A percentile compares a stretch with the other conserved stretches of the same genome.
phyloP scores from a whole-genome alignment of 164 flowering plant genomes.

The Annona cherimola region DNA sequence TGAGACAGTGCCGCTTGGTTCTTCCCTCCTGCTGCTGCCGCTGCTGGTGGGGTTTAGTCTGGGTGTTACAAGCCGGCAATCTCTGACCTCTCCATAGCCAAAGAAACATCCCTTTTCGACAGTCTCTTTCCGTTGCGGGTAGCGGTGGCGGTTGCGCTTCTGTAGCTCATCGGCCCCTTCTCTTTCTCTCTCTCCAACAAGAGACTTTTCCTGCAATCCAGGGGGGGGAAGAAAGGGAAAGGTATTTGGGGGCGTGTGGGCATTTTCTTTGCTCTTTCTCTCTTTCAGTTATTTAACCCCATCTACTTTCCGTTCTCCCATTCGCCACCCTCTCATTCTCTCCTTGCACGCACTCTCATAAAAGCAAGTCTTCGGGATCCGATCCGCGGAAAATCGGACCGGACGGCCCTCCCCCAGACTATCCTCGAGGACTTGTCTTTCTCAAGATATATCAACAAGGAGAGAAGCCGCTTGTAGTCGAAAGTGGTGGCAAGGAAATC shows the following conservation, averaged over 20 bases:
- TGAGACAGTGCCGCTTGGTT: slow-evolving; percentile 8
- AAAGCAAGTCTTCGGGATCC: slow-evolving; percentile 3
- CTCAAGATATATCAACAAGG: neutral
- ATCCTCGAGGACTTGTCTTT: neutral
- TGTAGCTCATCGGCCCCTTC: slow-evolving; percentile 10
- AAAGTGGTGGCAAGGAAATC: neutral
- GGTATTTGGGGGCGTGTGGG: neutral
- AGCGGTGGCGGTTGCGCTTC: slow-evolving; percentile 23
- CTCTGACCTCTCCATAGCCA: slow-evolving; percentile 5
- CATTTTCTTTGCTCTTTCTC: neutral
- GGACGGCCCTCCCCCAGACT: neutral
- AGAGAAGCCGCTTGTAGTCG: neutral
- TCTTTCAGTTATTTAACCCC: slow-evolving; percentile 18
- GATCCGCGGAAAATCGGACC: neutral
- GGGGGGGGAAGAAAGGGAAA: slow-evolving; percentile 16
- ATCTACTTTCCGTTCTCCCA: slow-evolving; percentile 27
- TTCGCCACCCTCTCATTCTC: slow-evolving; percentile 13
- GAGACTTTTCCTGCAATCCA: slow-evolving; percentile 55
- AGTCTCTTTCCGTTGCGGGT: slow-evolving; percentile 54
- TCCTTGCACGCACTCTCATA: neutral
- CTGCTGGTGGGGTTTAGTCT: neutral
- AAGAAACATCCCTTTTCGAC: slow-evolving; percentile 8
- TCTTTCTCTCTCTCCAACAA: slow-evolving; percentile 18
- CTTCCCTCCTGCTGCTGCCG: neutral
- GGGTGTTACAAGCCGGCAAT: neutral